phyloP scores from a whole-genome alignment of 192 early-diverging fungal species.

The Funneliformis mosseae region DNA sequence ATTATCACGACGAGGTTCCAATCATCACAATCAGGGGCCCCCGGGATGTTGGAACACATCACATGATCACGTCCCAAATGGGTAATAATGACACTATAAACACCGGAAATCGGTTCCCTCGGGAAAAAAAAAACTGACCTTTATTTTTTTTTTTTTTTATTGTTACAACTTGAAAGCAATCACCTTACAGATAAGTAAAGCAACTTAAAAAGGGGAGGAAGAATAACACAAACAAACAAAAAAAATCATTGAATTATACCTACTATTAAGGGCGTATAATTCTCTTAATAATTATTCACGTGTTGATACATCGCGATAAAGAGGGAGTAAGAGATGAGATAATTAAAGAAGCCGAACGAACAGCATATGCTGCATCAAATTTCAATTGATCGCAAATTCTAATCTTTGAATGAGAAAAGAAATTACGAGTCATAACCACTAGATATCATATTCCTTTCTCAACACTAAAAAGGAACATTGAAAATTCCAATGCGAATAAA shows the following conservation, averaged over 20 bases:
- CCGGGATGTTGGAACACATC: no score
- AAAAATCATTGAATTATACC: constrained; percentile 20
- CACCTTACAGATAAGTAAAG: constrained; percentile 20
- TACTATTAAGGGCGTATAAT: constrained; percentile 19
- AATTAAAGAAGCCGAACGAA: neutral
- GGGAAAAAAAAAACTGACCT: neutral
- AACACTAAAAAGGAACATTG: constrained; percentile 1
- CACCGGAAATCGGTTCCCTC: neutral
- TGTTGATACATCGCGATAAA: constrained; percentile 29
- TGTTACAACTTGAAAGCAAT: constrained; percentile 1
- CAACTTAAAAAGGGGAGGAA: constrained; percentile 1
- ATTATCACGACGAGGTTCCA: no score
- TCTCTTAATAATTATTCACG: constrained; percentile 20
- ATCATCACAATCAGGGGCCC: no score
- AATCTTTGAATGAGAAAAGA: constrained; percentile 24
- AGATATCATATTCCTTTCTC: neutral
- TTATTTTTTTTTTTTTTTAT: neutral
- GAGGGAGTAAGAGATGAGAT: constrained; percentile 21
- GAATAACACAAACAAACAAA: constrained; percentile 24
- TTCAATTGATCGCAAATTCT: constrained; percentile 28
- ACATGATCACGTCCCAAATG: no score
- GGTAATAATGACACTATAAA: neutral
- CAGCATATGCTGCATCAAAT: constrained; percentile 22
- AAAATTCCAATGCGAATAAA: constrained; percentile 20
- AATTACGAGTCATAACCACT: constrained; percentile 30